phyloP scores from a whole-genome alignment of 192 early-diverging fungal species.

The Geranomyces michiganensis region DNA sequence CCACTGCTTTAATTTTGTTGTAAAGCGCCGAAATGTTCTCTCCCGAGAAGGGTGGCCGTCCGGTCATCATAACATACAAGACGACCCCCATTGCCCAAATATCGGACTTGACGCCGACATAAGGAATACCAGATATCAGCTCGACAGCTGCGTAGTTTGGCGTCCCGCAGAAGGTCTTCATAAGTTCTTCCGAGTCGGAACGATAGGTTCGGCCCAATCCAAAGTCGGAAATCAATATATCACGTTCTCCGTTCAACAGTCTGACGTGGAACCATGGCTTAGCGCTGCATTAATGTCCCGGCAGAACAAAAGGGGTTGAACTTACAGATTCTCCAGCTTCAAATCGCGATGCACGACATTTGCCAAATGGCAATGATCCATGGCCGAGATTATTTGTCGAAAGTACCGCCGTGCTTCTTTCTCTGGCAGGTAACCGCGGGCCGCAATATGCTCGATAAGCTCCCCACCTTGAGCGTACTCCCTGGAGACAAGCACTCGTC shows the following conservation, averaged over 20 bases:
- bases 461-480: slow-evolving; percentile 67
- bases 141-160: slow-evolving; percentile 69
- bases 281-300: too few species aligned
- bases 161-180: slow-evolving; percentile 71
- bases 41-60: slow-evolving; percentile 59
- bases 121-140: slow-evolving; percentile 64
- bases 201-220: slow-evolving; percentile 59
- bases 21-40: slow-evolving; percentile 57
- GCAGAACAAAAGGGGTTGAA: too few species aligned
- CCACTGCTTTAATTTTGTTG: slow-evolving; percentile 60
- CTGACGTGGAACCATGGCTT: too few species aligned
- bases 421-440: slow-evolving; percentile 51
- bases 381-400: slow-evolving; percentile 62
- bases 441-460: slow-evolving; percentile 60
- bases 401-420: slow-evolving; percentile 61
- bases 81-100: slow-evolving; percentile 74
- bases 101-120: slow-evolving; percentile 64
- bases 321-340: slow-evolving; percentile 58
- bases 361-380: slow-evolving; percentile 66
- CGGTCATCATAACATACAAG: slow-evolving; percentile 63
- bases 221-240: slow-evolving; percentile 65
- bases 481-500: slow-evolving; percentile 33
- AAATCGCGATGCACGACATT: slow-evolving; percentile 67
- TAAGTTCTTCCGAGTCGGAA: slow-evolving; percentile 48
- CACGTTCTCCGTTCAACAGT: slow-evolving; percentile 50